These are phyloP conservation scores for Claviceps arundinis DNA, from an alignment of 2,329 filamentous ascomycete species.

Conservation along the genomic window DNA sequence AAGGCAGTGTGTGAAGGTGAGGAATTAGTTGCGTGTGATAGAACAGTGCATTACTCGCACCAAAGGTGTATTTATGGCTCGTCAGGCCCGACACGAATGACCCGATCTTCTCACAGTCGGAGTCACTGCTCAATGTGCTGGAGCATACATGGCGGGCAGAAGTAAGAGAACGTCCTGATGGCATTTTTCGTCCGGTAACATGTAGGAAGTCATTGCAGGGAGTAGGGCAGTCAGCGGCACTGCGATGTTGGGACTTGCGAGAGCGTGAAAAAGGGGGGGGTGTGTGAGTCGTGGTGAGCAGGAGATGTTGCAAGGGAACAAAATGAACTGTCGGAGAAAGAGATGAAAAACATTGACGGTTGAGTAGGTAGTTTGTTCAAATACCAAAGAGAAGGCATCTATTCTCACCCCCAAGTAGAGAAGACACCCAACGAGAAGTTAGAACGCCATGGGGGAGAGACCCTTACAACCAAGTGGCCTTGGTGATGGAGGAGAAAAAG, in stretches of 20 bases:
- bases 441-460: background rate
- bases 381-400: background rate
- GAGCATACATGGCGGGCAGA: conserved; percentile 24
- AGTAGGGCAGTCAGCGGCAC: too few species aligned
- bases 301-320: background rate
- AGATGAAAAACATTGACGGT: background rate
- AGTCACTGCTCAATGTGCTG: too few species aligned
- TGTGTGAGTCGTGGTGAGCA: background rate
- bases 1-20: background rate
- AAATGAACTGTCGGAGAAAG: background rate
- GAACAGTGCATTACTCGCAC: conserved; percentile 18
- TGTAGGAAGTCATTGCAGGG: conserved; percentile 13
- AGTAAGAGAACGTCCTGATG: conserved; percentile 29
- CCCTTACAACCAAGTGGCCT: background rate
- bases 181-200: conserved; percentile 27
- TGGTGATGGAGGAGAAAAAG: background rate
- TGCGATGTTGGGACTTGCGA: background rate
- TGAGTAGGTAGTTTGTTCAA: background rate
- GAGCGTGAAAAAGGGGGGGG: background rate
- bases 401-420: background rate
- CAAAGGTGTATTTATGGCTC: conserved; percentile 26
- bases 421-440: background rate
- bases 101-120: conserved; percentile 20
- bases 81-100: conserved; percentile 25
- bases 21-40: background rate